Conservation (phyloP, 2,329 filamentous ascomycete species). For the Rhinocladiella similis region DNA sequence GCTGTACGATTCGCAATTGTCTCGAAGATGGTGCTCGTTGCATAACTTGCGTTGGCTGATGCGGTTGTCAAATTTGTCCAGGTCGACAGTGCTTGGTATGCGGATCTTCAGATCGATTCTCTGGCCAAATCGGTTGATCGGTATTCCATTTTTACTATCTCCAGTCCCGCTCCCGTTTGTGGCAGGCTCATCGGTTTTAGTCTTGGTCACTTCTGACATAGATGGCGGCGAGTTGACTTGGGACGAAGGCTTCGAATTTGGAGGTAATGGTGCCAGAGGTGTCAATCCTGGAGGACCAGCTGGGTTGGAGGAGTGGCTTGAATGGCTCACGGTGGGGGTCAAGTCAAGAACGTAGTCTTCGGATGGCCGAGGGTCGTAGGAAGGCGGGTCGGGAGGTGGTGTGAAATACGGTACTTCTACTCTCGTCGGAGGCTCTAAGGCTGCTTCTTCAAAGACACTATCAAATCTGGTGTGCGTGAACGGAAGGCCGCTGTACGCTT, state of each 20-base stretch:
- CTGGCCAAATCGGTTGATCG: constrained; percentile 49
- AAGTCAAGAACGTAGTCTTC: constrained; percentile 2
- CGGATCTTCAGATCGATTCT: constrained; percentile 49
- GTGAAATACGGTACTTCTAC: neutral
- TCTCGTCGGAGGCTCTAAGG: constrained; percentile 10
- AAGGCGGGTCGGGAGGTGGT: neutral
- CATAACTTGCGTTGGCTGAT: constrained; percentile 47
- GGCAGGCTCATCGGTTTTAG: constrained; percentile 32
- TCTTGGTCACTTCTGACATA: constrained; percentile 12
- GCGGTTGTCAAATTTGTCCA: constrained; percentile 41
- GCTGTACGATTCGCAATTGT: constrained; percentile 26
- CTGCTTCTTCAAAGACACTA: constrained; percentile 21
- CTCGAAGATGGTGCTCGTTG: constrained; percentile 49
- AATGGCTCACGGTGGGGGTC: constrained; percentile 8
- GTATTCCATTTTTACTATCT: constrained; percentile 34
- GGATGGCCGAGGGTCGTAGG: neutral
- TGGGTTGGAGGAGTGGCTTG: constrained; percentile 11
- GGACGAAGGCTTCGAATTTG: constrained; percentile 6
- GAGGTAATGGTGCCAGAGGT: constrained; percentile 6
- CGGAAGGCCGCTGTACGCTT: constrained; percentile 14
- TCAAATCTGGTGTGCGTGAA: constrained; percentile 22
- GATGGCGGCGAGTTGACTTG: constrained; percentile 7
- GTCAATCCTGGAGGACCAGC: constrained; percentile 4
- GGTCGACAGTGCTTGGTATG: constrained; percentile 38
- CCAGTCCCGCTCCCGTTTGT: neutral